Evolutionary conservation across 1,139 yeast genomes (phyloP).

Genomic region (Saccharomyces pastorianus): DNA sequence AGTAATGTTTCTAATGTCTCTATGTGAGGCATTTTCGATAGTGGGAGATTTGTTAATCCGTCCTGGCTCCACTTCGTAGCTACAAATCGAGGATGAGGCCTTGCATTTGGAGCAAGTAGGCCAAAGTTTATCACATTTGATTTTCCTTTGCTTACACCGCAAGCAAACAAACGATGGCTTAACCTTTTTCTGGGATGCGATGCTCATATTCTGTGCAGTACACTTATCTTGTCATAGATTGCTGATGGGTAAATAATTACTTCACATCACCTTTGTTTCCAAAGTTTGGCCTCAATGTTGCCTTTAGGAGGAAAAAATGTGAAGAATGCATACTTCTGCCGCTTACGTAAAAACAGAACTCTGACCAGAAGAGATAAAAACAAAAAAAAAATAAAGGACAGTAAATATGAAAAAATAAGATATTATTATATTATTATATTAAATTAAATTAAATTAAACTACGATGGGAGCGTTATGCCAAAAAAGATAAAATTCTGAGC

Average conservation of each 20-base stretch:
- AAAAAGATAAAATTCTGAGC: background rate
- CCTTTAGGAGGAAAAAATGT: background rate
- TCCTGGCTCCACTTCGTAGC: constrained; percentile 4
- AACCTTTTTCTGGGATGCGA: background rate
- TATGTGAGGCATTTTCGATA: background rate
- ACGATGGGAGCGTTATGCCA: background rate
- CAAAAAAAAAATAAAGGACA: background rate
- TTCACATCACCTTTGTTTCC: background rate
- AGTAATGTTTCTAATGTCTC: background rate
- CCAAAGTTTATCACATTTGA: constrained; percentile 16
- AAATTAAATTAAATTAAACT: background rate
- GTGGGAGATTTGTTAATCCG: constrained; percentile 1
- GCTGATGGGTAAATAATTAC: background rate
- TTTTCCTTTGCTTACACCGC: constrained; percentile 12
- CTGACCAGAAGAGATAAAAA: background rate
- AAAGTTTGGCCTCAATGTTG: background rate
- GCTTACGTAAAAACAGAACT: background rate
- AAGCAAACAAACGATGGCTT: constrained; percentile 12
- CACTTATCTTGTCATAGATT: background rate
- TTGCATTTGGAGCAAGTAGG: constrained; percentile 16
- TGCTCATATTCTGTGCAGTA: background rate
- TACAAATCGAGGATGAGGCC: constrained; percentile 8
- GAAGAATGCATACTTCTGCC: background rate
- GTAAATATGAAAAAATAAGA: background rate
- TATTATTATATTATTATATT: background rate